Evolutionary conservation across 164 flowering plant species (phyloP).

Genomic region (Cinnamomum chago): DNA sequence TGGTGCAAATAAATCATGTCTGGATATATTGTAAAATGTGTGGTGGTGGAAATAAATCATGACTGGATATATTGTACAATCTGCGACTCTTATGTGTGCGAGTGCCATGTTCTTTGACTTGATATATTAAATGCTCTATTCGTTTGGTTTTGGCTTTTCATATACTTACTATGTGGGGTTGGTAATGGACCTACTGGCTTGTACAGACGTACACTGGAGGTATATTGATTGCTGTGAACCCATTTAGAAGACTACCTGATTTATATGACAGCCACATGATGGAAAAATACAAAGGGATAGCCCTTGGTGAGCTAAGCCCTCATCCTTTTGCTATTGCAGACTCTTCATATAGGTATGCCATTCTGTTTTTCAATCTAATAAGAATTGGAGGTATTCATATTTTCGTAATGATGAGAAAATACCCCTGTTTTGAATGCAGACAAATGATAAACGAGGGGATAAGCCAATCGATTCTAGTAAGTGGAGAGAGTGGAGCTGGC

Average conservation of each 20-base stretch:
- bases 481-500: constrained; percentile 99
- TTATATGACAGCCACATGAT: constrained; percentile 89
- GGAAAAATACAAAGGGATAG: constrained; percentile 93
- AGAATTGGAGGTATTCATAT: background rate
- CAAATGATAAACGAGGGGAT: constrained; percentile 78
- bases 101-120: background rate
- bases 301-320: constrained; percentile 94
- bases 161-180: background rate
- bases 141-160: background rate
- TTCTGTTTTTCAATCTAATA: background rate
- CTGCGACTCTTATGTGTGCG: background rate
- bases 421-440: constrained; percentile 29
- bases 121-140: background rate
- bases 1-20: background rate
- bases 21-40: no score
- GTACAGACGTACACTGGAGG: constrained; percentile 91
- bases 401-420: background rate
- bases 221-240: constrained; percentile 95
- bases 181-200: constrained; percentile 6
- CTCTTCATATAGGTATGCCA: constrained; percentile 81
- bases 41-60: background rate
- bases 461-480: constrained; percentile 92
- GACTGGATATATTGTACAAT: no score
- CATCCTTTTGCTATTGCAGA: constrained; percentile 99
- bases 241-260: constrained; percentile 86